Conservation (phyloP, 768 basidiomycete species). For the Pleurotus pulmonarius region DNA sequence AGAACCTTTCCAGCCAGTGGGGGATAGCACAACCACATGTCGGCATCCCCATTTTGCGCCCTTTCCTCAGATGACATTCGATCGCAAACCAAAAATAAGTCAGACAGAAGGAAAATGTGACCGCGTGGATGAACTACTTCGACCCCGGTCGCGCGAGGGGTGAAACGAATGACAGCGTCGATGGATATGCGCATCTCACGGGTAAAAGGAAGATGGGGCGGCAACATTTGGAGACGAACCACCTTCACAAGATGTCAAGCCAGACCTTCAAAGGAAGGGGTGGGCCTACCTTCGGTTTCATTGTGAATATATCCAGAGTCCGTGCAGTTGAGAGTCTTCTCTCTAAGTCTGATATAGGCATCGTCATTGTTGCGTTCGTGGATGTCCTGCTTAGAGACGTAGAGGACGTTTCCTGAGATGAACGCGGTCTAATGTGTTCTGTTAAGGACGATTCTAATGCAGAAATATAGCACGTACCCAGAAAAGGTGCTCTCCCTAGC, state of each 20-base stretch:
- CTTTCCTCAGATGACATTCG: constrained; percentile 70
- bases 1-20: constrained; percentile 94
- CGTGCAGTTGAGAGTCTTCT: constrained; percentile 68
- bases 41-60: constrained; percentile 45
- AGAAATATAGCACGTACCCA: constrained; percentile 37
- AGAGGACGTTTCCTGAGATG: constrained; percentile 55
- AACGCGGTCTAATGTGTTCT: constrained; percentile 41
- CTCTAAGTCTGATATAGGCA: constrained; percentile 77
- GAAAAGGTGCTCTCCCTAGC: constrained; percentile 48
- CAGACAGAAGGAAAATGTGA: constrained; percentile 86
- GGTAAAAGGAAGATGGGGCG: constrained; percentile 72
- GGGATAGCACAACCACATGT: constrained; percentile 93
- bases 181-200: constrained; percentile 72
- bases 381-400: constrained; percentile 53
- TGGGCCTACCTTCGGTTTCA: constrained; percentile 77
- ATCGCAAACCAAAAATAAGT: constrained; percentile 90
- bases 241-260: constrained; percentile 42
- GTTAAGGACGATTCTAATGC: not conserved
- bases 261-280: not conserved
- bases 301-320: constrained; percentile 92
- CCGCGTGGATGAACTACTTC: constrained; percentile 75
- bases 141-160: constrained; percentile 68
- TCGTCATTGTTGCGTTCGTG: constrained; percentile 39
- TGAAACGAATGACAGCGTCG: constrained; percentile 74
- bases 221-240: constrained; percentile 87